Conservation (phyloP, 768 basidiomycete genomes). For the Pilatotrama ljubarskyi region DNA sequence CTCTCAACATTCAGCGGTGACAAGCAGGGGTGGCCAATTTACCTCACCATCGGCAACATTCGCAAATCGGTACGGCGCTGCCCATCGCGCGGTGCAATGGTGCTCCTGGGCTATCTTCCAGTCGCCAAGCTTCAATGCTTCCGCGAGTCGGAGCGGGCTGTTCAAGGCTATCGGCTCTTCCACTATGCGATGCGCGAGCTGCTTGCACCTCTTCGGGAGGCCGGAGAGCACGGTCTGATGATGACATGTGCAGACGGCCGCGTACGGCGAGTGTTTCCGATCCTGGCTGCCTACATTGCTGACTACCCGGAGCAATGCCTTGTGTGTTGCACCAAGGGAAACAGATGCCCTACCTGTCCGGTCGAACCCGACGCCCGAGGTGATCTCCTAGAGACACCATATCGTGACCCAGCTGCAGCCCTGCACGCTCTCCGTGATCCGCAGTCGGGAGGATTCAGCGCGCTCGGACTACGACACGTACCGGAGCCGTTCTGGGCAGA, state of each 20-base stretch:
- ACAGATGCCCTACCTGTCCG: slow-evolving; percentile 30
- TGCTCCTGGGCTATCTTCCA: slow-evolving; percentile 34
- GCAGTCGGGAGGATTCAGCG: neutral
- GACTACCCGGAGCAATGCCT: slow-evolving; percentile 50
- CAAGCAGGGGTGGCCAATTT: slow-evolving; percentile 35
- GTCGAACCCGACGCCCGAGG: slow-evolving; percentile 29
- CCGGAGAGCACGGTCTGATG: slow-evolving; percentile 25
- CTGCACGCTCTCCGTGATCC: neutral
- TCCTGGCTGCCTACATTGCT: slow-evolving; percentile 41
- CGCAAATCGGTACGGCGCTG: slow-evolving; percentile 21
- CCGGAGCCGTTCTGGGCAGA: slow-evolving; percentile 16
- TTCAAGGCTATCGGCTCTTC: slow-evolving; percentile 26
- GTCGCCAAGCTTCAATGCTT: slow-evolving; percentile 31
- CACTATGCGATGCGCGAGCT: slow-evolving; percentile 26
- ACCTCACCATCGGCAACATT: slow-evolving; percentile 36
- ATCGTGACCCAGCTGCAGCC: slow-evolving; percentile 1
- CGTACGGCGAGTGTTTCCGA: slow-evolving; percentile 34
- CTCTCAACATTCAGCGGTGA: slow-evolving; percentile 28
- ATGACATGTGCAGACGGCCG: slow-evolving; percentile 34
- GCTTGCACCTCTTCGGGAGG: slow-evolving; percentile 20
- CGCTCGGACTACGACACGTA: slow-evolving; percentile 11
- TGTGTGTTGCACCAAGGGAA: slow-evolving; percentile 26
- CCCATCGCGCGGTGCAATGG: slow-evolving; percentile 15
- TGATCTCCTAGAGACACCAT: neutral
- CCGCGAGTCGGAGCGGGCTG: slow-evolving; percentile 3